Conservation (phyloP, 2,329 filamentous ascomycete species). For the Aspergillus nomiae region DNA sequence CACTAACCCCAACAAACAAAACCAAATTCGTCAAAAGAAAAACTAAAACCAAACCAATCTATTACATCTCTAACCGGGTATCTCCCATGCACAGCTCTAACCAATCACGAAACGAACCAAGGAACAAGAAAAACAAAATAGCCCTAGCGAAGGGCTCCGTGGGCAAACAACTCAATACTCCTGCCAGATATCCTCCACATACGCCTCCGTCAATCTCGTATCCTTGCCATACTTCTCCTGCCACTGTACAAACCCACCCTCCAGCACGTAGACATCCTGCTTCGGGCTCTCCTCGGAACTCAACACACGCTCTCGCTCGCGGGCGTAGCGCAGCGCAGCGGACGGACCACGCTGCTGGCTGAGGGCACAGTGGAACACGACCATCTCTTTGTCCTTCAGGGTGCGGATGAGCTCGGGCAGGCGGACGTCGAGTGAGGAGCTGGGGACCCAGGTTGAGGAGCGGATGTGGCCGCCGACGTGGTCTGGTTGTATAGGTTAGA, state of each 20-base stretch:
- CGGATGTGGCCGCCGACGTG: constrained; percentile 89
- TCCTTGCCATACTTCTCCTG: constrained; percentile 80
- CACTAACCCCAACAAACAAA: neutral
- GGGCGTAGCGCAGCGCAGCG: constrained; percentile 74
- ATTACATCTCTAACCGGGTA: constrained; percentile 3
- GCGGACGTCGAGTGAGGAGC: constrained; percentile 69
- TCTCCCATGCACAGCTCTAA: neutral
- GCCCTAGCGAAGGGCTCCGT: neutral
- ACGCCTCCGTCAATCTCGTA: constrained; percentile 78
- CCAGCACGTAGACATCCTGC: constrained; percentile 80
- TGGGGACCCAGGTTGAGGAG: constrained; percentile 74
- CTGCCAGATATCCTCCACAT: constrained; percentile 81
- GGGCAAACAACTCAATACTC: constrained; percentile 39
- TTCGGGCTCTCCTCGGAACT: constrained; percentile 43
- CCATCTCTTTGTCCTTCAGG: constrained; percentile 74
- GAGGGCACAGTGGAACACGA: constrained; percentile 93
- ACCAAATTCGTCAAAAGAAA: neutral
- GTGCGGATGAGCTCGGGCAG: constrained; percentile 81
- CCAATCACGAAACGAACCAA: neutral
- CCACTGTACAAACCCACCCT: constrained; percentile 85
- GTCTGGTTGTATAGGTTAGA: constrained; percentile 55
- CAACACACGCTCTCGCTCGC: constrained; percentile 62
- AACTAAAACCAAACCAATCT: neutral
- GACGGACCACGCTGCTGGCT: constrained; percentile 87
- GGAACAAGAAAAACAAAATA: neutral